These are phyloP conservation scores for Fistulifera pelliculosa DNA, from an alignment of 108 stramenopile genomes.

Conservation along the genomic window DNA sequence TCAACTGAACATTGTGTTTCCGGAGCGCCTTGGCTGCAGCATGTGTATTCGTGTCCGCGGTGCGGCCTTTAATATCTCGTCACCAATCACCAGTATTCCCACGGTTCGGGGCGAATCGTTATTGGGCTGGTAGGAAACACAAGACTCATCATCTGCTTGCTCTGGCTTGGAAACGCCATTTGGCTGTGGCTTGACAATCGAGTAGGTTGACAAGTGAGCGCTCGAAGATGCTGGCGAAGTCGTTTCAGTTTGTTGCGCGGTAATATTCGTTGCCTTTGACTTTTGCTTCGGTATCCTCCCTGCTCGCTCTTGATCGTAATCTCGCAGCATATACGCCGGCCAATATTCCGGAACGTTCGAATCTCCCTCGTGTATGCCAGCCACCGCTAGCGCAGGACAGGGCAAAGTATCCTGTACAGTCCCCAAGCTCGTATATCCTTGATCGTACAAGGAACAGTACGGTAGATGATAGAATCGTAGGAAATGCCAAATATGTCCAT, in stretches of 20 bases:
- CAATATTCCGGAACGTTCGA: slow-evolving; percentile 41
- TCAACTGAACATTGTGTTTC: slow-evolving; percentile 60
- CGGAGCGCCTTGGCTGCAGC: slow-evolving; percentile 74
- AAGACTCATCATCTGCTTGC: slow-evolving; percentile 4
- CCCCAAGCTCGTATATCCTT: slow-evolving; percentile 95
- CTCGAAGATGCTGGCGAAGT: background rate
- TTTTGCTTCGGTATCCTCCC: slow-evolving; percentile 48
- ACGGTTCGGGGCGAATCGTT: slow-evolving; percentile 28
- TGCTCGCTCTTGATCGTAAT: slow-evolving; percentile 75
- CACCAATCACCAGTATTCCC: slow-evolving; percentile 84
- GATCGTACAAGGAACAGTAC: slow-evolving; percentile 91
- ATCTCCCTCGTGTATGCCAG: slow-evolving; percentile 2
- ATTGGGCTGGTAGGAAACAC: slow-evolving; percentile 6
- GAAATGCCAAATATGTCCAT: slow-evolving; percentile 91
- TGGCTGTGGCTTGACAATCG: background rate
- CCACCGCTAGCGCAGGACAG: slow-evolving; percentile 79
- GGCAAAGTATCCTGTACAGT: slow-evolving; percentile 83
- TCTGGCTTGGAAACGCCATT: background rate
- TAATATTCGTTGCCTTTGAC: slow-evolving; percentile 16
- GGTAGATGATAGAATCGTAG: slow-evolving; percentile 78
- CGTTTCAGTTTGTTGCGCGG: background rate
- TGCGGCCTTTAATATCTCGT: slow-evolving; percentile 90
- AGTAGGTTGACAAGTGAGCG: background rate
- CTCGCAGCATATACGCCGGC: slow-evolving; percentile 83
- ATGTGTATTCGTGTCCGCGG: slow-evolving; percentile 80